Percentiles rank a stretch among this genome's conserved stretches.
Conservation (phyloP, 2,329 filamentous ascomycete genomes). For the Colletotrichum abscissum region DNA sequence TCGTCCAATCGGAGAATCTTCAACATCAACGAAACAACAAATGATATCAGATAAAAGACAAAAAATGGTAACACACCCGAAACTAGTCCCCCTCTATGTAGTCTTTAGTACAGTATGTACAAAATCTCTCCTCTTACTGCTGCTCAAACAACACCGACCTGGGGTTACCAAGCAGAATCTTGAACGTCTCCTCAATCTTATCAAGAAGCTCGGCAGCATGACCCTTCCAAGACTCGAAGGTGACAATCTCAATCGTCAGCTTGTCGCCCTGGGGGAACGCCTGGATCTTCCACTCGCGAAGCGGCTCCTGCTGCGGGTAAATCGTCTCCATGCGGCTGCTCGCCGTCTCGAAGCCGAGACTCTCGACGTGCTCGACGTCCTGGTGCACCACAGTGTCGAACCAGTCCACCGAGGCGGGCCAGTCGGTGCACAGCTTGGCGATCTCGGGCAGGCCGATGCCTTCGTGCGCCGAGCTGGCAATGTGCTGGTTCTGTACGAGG, state of each 20-base stretch:
- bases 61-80: neutral
- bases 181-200: conserved; percentile 57
- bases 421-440: conserved; percentile 57
- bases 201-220: conserved; percentile 63
- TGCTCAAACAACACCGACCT: conserved; percentile 44
- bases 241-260: conserved; percentile 69
- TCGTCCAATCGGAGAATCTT: neutral
- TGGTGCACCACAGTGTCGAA: conserved; percentile 70
- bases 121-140: neutral
- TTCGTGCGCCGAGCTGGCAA: conserved; percentile 66
- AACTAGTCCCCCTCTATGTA: neutral
- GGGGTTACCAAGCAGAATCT: conserved; percentile 51
- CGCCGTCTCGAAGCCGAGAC: conserved; percentile 52
- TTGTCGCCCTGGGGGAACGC: conserved; percentile 65
- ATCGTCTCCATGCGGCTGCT: conserved; percentile 63
- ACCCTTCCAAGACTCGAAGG: conserved; percentile 64
- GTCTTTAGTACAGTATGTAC: neutral
- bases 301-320: conserved; percentile 67
- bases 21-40: neutral
- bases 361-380: conserved; percentile 71
- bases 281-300: conserved; percentile 71
- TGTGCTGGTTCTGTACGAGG: conserved; percentile 67
- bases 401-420: conserved; percentile 52
- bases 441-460: conserved; percentile 66
- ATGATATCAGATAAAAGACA: neutral